These are phyloP conservation scores for Aspergillus puulaauensis DNA, from an alignment of 2,329 filamentous ascomycete species.

Conservation along the genomic window DNA sequence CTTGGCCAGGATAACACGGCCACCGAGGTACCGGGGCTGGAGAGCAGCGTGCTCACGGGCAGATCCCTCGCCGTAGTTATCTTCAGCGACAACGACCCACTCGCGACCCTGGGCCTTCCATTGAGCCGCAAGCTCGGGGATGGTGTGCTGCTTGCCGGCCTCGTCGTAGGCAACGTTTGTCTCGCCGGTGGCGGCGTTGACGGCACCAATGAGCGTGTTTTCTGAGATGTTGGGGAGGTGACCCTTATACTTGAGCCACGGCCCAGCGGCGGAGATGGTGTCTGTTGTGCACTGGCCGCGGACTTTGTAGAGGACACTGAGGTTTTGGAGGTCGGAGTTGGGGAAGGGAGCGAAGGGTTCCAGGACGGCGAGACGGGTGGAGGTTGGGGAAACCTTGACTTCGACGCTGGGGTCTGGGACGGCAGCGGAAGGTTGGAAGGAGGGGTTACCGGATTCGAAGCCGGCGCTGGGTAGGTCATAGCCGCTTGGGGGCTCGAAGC, in stretches of 20 bases:
- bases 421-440: slow-evolving; percentile 71
- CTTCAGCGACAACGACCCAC: slow-evolving; percentile 95
- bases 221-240: slow-evolving; percentile 96
- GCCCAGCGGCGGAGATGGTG: slow-evolving; percentile 94
- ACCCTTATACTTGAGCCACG: slow-evolving; percentile 99
- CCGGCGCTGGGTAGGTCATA: slow-evolving; percentile 65
- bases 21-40: slow-evolving; percentile 87
- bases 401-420: slow-evolving; percentile 68
- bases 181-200: slow-evolving; percentile 88
- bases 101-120: slow-evolving; percentile 75
- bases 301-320: slow-evolving; percentile 92
- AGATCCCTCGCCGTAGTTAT: slow-evolving; percentile 93
- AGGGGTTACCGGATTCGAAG: slow-evolving; percentile 76
- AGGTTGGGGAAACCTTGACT: slow-evolving; percentile 82
- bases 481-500: slow-evolving; percentile 72
- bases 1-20: slow-evolving; percentile 79
- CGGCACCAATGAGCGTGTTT: slow-evolving; percentile 94
- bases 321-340: slow-evolving; percentile 66
- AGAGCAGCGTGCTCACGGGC: slow-evolving; percentile 87
- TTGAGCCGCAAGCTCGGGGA: slow-evolving; percentile 79
- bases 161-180: slow-evolving; percentile 90
- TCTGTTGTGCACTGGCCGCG: slow-evolving; percentile 98
- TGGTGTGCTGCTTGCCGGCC: slow-evolving; percentile 71
- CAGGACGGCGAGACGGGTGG: slow-evolving; percentile 82
- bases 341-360: slow-evolving; percentile 90